Base-by-base conservation (phyloP, 345 rosid species). In the Hirschfeldia incana region DNA sequence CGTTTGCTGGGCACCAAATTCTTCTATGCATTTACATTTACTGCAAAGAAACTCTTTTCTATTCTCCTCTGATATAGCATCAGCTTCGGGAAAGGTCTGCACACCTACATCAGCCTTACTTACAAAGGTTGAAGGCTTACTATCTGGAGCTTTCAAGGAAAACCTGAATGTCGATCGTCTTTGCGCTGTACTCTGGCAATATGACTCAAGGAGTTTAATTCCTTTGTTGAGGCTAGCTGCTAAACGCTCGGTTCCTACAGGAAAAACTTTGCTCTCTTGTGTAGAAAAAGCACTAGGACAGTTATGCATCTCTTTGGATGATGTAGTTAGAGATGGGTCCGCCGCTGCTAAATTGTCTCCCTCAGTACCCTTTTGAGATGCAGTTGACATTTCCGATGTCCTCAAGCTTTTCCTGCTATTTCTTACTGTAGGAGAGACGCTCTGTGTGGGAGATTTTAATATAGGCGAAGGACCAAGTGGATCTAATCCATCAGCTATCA, bases 211-310 rank as follows among this genome's bases (percentile, higher is more conserved):
- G 3, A 53, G 4, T 49, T 15, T 53, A 4, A 94, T 85, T 67
- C 97, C 98, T 57, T 86, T 92, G 63, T 90, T 91, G 76, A 95
- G 96, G 86, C 98, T 95, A 76, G 97, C 94, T 10, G 94, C 99
- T 85, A 95, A 80, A 78, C 86, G 83, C 46, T 87, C 89, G 37
- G 91, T 88, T 74, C 89, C 78, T 60, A 82, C 83, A 76, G 72
- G 80, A 63, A 75, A 62, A 75, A 73, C 80, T 78, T 36, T 83
- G 65, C 70, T 86, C 68, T 72, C 80, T 70, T 78, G 81, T 76
- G 84, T 72, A 83, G 83, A 67, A 75, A 77, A 69, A 58, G 78
- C 79, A 39, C 46, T 39, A 39, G 46, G 46, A 8, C 2, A 9
- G 3, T 39, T 39, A 8, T 2, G 8, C 46, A 9, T 39, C 46